Base-by-base conservation (phyloP, 306 rosid genomes). In the Vigna radiata region DNA sequence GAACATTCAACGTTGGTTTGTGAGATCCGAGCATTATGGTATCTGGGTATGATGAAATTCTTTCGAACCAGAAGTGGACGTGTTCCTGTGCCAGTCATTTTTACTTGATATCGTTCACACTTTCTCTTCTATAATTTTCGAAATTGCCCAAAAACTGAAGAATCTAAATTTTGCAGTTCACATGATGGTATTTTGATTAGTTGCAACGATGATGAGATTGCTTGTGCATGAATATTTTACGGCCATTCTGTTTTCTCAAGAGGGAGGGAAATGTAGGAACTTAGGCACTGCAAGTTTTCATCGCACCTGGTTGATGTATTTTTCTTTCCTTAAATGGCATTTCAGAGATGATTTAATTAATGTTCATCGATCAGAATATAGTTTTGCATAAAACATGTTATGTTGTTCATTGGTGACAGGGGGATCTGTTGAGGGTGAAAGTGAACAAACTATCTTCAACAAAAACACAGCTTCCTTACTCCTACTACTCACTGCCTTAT, bases 381-480 rank as follows among this genome's bases (percentile, higher is more conserved):
- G 23, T 12, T 21, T 76, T 52, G 16, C 43, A 37, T 48, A 36
- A 25, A 73, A 56, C 52, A 3, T 60, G 8, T 15, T 36, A 56
- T 82, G 53, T 49, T 41, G 76, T 70, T 48, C 64, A 72, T 85
- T 39, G 66, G 71, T 76, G 89, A 83, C 89, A 93, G 98, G 95
- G 95, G 59, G 89, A 85, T 82, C 76, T 29, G 14, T 83, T 93
- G 87, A 91, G 74, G 82, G 93, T 88, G 76, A 93, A 93, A 85
- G 98, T 93, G 75, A 93, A 93, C 91, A 93, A 93, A 85, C 46
- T 93, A 71, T 83, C 95, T 46, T 93, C 98, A 44, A 91, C 94
- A 41, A 93, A 91, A 79, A 93, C 98, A 25, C 98, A 91, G 81
- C 93, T 91, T 77, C 98, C 98, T 8, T 93, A 91, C 83, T 88